Percentiles rank a stretch among this genome's conserved stretches.
Evolutionary conservation across 805 yeast genomes (phyloP).

Genomic region (Candida succiphila): DNA sequence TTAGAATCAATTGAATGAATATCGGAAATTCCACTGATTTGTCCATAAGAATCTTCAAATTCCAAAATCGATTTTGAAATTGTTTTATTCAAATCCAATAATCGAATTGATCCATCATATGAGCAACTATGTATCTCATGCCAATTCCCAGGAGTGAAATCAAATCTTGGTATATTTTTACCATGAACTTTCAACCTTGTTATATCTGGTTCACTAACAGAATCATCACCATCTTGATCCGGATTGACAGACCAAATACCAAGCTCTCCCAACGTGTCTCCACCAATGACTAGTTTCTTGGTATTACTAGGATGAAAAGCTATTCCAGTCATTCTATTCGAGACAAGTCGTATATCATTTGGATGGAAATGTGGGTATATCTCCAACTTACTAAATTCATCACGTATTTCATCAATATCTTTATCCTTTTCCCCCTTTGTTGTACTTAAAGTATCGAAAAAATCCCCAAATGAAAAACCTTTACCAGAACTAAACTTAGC

Average conservation of each 20-base stretch:
- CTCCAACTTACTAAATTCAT: slow-evolving; percentile 40
- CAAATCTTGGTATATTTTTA: slow-evolving; percentile 49
- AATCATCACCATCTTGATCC: slow-evolving; percentile 21
- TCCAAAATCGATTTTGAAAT: slow-evolving; percentile 54
- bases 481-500: slow-evolving; percentile 30
- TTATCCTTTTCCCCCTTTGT: slow-evolving; percentile 22
- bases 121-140: slow-evolving; percentile 57
- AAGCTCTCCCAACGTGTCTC: slow-evolving; percentile 79
- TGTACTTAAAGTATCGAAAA: slow-evolving; percentile 41
- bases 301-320: slow-evolving; percentile 65
- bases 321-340: slow-evolving; percentile 65
- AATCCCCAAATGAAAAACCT: slow-evolving; percentile 60
- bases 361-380: slow-evolving; percentile 54
- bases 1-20: slow-evolving; percentile 49
- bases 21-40: slow-evolving; percentile 66
- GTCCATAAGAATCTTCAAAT: slow-evolving; percentile 41
- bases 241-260: slow-evolving; percentile 76
- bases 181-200: slow-evolving; percentile 68
- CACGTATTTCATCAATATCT: slow-evolving; percentile 37
- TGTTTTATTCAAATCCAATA: slow-evolving; percentile 54
- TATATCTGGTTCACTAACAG: slow-evolving; percentile 40
- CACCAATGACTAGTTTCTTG: slow-evolving; percentile 64
- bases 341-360: slow-evolving; percentile 58
- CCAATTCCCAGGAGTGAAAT: slow-evolving; percentile 42
- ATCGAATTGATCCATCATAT: slow-evolving; percentile 82